Base-by-base conservation (phyloP, 2,329 filamentous ascomycete species). In the Fusarium pseudonygamai region DNA sequence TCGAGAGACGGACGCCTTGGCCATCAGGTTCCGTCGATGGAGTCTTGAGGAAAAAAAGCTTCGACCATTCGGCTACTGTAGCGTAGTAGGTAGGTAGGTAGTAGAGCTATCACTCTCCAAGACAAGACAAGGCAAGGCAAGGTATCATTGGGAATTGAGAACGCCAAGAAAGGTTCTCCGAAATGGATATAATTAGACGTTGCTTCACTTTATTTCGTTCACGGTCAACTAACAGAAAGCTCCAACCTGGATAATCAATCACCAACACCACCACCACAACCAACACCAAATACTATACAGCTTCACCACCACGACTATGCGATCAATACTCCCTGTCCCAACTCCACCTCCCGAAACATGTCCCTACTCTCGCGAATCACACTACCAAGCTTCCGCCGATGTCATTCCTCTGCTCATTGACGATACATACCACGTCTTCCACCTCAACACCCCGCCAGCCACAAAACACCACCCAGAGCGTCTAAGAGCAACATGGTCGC, bases 401-500 rank as follows among this genome's bases (percentile, higher is more conserved):
- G 80, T 80, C 30, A 83, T 82, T 34, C 81, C 81, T 2, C 62
- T 82, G 6, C 77, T 82, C 22, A 76, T 83, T 57, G 81, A 80
- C 61, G 74, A 79, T 50, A 81, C 79, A 28, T 83, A 82, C 69
- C 81, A 83, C 62, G 60, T 83, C 60, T 82, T 83, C 62, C 80
- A 82, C 70, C 79, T 80, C 30, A 77, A 71, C 14, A 80, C 79
- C 30, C 79, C 79, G 20, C 76, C 78, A 12, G 71, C 71, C 45
- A 82, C 81, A 36, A 76, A 72, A n/a, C 79, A 82, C 61, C 79
- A 82, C 53, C 80, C 80, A 18, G 73, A 78, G 24, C 70, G 81
- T 6, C 77, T 82, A 9, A 78, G 76, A 36, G 78, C 79, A 39
- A 73, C 73, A 14, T 82, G 80, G 80, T 78, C 78, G n/a, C 78